Conservation (phyloP, 2,329 filamentous ascomycete genomes). For the Monosporascus sp. region DNA sequence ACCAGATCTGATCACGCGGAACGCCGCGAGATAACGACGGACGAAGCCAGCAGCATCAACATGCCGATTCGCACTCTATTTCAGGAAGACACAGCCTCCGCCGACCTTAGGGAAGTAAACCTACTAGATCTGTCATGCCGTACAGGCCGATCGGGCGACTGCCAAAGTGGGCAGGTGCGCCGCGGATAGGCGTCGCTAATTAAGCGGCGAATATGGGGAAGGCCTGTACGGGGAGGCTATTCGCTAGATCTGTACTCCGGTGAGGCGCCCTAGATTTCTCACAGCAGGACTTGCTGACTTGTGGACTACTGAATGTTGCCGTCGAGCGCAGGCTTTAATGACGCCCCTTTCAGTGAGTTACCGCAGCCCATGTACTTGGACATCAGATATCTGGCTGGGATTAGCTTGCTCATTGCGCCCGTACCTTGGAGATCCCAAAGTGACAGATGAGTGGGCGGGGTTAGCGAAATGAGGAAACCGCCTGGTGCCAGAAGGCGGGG, state of each 20-base stretch:
- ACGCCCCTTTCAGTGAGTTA: not conserved
- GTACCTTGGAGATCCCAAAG: not conserved
- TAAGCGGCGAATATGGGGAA: constrained; percentile 3
- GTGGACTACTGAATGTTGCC: too few relatives aligned
- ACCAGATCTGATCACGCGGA: too few relatives aligned
- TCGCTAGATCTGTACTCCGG: constrained; percentile 9
- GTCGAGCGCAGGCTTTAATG: not conserved
- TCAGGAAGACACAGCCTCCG: not conserved
- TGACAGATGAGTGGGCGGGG: not conserved
- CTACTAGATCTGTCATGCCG: not conserved
- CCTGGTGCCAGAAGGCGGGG: not conserved
- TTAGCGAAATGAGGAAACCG: not conserved
- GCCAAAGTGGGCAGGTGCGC: not conserved
- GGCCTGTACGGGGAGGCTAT: constrained; percentile 6
- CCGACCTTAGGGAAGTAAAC: not conserved
- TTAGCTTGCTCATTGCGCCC: not conserved
- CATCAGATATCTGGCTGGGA: not conserved
- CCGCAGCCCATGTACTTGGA: not conserved
- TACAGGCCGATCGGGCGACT: not conserved
- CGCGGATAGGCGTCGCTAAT: constrained; percentile 1
- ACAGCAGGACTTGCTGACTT: too few relatives aligned
- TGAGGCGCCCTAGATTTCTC: constrained; percentile 4
- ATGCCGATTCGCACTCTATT: too few relatives aligned
- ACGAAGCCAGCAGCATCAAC: too few relatives aligned
- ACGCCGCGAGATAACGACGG: too few relatives aligned